A percentile compares a stretch with the other conserved stretches of the same genome.
Conservation (phyloP, 352 stramenopile genomes). For the Pythium rishiriense region DNA sequence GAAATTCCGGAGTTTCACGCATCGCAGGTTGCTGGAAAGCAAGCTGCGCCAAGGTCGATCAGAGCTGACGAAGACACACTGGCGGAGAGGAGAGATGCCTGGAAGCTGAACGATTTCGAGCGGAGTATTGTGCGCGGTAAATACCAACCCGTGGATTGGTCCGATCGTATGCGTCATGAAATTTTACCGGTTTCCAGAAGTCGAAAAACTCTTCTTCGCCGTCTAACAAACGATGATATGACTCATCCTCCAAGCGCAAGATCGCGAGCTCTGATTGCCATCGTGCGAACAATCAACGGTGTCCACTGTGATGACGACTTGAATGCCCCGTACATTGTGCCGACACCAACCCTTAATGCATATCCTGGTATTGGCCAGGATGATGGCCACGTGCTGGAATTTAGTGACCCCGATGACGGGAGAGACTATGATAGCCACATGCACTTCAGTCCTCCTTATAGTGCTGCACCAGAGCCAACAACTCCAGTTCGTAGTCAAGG, state of each 20-base stretch:
- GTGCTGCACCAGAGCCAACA: slow-evolving; percentile 15
- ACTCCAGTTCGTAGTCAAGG: slow-evolving; percentile 7
- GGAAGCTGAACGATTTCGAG: slow-evolving; percentile 74
- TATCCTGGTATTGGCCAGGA: background rate
- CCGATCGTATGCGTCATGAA: slow-evolving; percentile 29
- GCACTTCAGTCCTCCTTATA: slow-evolving; percentile 62
- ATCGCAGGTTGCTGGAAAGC: slow-evolving; percentile 70
- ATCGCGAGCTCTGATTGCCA: slow-evolving; percentile 43
- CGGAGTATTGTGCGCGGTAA: slow-evolving; percentile 42
- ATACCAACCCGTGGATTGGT: slow-evolving; percentile 45
- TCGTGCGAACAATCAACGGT: slow-evolving; percentile 57
- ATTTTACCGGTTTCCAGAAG: slow-evolving; percentile 45
- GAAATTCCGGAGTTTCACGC: slow-evolving; percentile 80
- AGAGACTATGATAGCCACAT: slow-evolving; percentile 30
- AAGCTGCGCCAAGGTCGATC: slow-evolving; percentile 10
- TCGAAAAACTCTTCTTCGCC: slow-evolving; percentile 43
- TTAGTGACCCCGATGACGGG: slow-evolving; percentile 30
- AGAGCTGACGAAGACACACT: slow-evolving; percentile 5
- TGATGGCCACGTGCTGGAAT: slow-evolving; percentile 28
- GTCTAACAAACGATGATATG: slow-evolving; percentile 12
- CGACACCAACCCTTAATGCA: background rate
- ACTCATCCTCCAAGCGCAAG: slow-evolving; percentile 32
- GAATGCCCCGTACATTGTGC: background rate
- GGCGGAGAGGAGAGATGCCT: slow-evolving; percentile 28
- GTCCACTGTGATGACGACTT: slow-evolving; percentile 33